Evolutionary conservation across 2,329 filamentous ascomycete genomes (phyloP).

Genomic region (Gliomastix tumulicola): DNA sequence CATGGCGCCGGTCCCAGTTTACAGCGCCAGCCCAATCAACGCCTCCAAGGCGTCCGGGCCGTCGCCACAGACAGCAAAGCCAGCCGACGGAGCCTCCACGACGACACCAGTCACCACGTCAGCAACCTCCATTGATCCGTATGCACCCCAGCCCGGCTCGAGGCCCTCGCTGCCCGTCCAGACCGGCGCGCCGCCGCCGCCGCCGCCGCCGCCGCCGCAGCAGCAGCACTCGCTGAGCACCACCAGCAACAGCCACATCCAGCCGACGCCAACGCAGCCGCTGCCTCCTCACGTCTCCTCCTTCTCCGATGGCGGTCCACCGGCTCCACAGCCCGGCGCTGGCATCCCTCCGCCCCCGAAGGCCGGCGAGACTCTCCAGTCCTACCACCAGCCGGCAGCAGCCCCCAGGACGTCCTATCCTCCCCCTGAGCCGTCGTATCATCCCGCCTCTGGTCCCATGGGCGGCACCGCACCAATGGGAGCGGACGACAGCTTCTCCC

Average conservation of each 20-base stretch:
- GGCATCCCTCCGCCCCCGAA: conserved; percentile 44
- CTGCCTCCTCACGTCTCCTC: too few relatives aligned
- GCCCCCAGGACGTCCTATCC: conserved; percentile 40
- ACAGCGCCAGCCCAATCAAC: conserved; percentile 52
- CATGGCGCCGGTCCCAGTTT: conserved; percentile 58
- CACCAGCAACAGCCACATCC: conserved; percentile 18
- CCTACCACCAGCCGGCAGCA: conserved; percentile 23
- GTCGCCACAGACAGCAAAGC: conserved; percentile 35
- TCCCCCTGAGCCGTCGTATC: conserved; percentile 28
- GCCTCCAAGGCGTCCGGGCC: conserved; percentile 42
- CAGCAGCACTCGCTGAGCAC: neutral
- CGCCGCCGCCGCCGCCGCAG: conserved; percentile 6
- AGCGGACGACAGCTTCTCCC: conserved; percentile 23
- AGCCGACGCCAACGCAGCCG: conserved; percentile 32
- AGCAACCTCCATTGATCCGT: conserved; percentile 14
- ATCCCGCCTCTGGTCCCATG: conserved; percentile 23
- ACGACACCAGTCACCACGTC: conserved; percentile 13
- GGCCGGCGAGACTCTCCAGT: conserved; percentile 37
- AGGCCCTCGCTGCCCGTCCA: conserved; percentile 33
- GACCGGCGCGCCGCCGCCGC: conserved; percentile 28
- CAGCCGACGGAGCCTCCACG: conserved; percentile 17
- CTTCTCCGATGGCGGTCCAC: conserved; percentile 32
- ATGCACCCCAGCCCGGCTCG: conserved; percentile 41
- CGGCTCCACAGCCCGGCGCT: conserved; percentile 51
- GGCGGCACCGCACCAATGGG: conserved; percentile 3